These are phyloP conservation scores for Aspergillus sp. DNA, from an alignment of 2,329 filamentous ascomycete species.

Conservation along the genomic window DNA sequence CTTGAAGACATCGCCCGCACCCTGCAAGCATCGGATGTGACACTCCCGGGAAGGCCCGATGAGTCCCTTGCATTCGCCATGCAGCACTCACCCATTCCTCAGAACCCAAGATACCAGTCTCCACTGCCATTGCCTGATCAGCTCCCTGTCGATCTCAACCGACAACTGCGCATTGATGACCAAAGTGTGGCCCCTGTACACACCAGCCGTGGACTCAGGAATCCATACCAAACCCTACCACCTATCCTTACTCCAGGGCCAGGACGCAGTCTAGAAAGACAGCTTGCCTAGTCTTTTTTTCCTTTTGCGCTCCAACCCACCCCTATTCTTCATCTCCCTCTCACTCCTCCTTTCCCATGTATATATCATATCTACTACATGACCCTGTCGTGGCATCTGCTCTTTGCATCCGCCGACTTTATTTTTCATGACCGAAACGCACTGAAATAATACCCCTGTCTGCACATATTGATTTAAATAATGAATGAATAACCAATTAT, in stretches of 20 bases:
- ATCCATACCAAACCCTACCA: slow-evolving; percentile 27
- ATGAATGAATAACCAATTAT: background rate
- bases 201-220: slow-evolving; percentile 21
- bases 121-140: slow-evolving; percentile 25
- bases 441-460: background rate
- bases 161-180: slow-evolving; percentile 24
- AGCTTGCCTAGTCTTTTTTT: slow-evolving; percentile 24
- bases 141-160: slow-evolving; percentile 28
- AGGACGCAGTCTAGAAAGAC: slow-evolving; percentile 39
- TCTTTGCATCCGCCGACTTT: background rate
- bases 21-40: slow-evolving; percentile 68
- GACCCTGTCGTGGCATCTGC: background rate
- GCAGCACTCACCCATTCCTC: slow-evolving; percentile 19
- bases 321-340: background rate
- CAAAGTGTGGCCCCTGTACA: slow-evolving; percentile 17
- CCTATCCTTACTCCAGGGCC: slow-evolving; percentile 32
- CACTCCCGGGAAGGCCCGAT: slow-evolving; percentile 59
- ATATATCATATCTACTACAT: background rate
- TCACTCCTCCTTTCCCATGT: background rate
- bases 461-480: background rate
- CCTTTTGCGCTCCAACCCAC: background rate
- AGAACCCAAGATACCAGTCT: slow-evolving; percentile 22
- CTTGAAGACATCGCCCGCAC: slow-evolving; percentile 81
- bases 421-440: background rate
- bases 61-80: slow-evolving; percentile 26